These are phyloP conservation scores for Beauveria scarabaeidicola DNA, from an alignment of 2,329 filamentous ascomycete species.

Conservation along the genomic window DNA sequence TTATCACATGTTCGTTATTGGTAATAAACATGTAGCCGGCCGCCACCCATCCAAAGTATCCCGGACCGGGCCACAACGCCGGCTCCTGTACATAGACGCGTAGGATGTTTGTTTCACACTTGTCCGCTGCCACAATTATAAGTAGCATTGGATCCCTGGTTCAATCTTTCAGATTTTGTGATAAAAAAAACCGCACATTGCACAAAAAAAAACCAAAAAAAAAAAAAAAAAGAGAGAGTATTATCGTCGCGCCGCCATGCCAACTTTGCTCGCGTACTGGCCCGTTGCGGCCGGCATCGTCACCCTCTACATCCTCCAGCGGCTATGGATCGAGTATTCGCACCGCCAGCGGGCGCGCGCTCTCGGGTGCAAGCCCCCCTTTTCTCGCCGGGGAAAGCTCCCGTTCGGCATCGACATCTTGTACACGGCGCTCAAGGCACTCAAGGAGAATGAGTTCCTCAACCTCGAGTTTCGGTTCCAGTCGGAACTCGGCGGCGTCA, in stretches of 20 bases:
- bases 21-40: background rate
- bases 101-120: background rate
- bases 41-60: background rate
- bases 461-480: background rate
- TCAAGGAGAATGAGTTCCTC: background rate
- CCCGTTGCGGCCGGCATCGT: background rate
- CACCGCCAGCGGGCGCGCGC: background rate
- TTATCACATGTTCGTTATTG: background rate
- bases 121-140: background rate
- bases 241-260: background rate
- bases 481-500: background rate
- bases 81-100: background rate
- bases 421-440: background rate
- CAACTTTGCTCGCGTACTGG: background rate
- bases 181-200: background rate
- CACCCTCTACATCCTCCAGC: background rate
- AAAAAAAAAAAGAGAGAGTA: too few relatives aligned
- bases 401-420: background rate
- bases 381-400: background rate
- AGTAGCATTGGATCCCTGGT: background rate
- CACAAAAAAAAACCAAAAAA: too few relatives aligned
- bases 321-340: background rate
- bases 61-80: background rate
- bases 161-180: background rate
- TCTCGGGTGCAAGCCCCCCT: constrained; percentile 1